Evolutionary conservation across 2,329 filamentous ascomycete species (phyloP).

Genomic region (Chrysosporium keratinophilum): DNA sequence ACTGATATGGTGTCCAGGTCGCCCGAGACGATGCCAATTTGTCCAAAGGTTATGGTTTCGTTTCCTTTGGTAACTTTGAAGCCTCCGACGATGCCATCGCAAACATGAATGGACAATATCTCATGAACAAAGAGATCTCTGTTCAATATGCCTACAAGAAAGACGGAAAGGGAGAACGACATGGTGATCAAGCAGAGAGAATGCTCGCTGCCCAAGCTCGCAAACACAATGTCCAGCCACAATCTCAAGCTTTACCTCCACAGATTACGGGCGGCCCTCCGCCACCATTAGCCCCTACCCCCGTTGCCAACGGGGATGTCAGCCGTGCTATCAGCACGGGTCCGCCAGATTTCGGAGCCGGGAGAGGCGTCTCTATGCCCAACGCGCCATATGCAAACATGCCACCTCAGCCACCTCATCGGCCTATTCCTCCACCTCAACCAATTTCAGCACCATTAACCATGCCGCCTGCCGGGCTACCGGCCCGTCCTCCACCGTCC

Average conservation of each 20-base stretch:
- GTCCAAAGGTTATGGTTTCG: constrained; percentile 92
- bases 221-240: constrained; percentile 82
- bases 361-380: constrained; percentile 31
- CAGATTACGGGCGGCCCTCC: constrained; percentile 42
- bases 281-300: constrained; percentile 32
- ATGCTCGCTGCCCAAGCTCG: constrained; percentile 85
- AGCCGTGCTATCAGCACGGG: constrained; percentile 26
- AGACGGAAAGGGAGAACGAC: constrained; percentile 91
- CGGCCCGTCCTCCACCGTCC: constrained; percentile 59
- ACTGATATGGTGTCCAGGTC: constrained; percentile 33
- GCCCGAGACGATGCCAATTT: constrained; percentile 80
- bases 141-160: constrained; percentile 99
- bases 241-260: constrained; percentile 64
- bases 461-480: constrained; percentile 45
- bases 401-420: constrained; percentile 36
- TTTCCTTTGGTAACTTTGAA: constrained; percentile 87
- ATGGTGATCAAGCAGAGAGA: constrained; percentile 87
- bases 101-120: constrained; percentile 91
- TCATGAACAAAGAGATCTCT: constrained; percentile 92
- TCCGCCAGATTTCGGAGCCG: constrained; percentile 26
- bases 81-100: constrained; percentile 81
- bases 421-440: constrained; percentile 36
- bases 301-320: constrained; percentile 36
- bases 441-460: constrained; percentile 37
- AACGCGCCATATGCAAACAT: constrained; percentile 35